phyloP scores from a whole-genome alignment of 768 basidiomycete genomes.

The Leccinellum luteum region DNA sequence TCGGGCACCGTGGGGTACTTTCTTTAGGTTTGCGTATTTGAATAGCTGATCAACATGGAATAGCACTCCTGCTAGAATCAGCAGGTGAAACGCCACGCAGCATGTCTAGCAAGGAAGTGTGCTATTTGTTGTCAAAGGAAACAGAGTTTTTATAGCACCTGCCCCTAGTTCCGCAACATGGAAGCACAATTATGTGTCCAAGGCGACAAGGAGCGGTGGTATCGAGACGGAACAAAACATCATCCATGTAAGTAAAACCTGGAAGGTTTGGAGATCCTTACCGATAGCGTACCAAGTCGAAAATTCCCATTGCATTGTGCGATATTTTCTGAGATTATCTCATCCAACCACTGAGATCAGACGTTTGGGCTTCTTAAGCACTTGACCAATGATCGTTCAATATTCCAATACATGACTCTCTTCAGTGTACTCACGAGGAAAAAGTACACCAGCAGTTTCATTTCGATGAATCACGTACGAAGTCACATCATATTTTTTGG shows the following conservation, averaged over 20 bases:
- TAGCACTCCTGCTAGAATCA: not conserved
- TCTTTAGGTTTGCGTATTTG: slow-evolving; percentile 9
- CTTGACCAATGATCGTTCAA: not conserved
- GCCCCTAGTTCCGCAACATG: not conserved
- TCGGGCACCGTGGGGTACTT: not conserved
- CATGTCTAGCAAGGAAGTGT: not conserved
- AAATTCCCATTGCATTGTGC: not conserved
- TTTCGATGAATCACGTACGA: not conserved
- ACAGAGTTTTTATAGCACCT: not conserved
- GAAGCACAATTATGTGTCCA: not conserved
- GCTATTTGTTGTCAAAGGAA: not conserved
- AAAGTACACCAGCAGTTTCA: not conserved
- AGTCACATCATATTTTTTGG: not conserved
- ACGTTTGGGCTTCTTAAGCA: not conserved
- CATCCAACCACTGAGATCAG: not conserved
- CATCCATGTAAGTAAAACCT: not conserved
- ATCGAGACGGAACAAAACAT: slow-evolving; percentile 4
- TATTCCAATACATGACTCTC: not conserved
- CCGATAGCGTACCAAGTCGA: not conserved
- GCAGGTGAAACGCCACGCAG: slow-evolving; percentile 1
- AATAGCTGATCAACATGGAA: slow-evolving; percentile 3
- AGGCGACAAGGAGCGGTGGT: not conserved
- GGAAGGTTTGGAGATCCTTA: not conserved
- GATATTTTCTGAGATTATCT: too few relatives aligned
- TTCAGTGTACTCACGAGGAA: slow-evolving; percentile 4